Base-by-base conservation (phyloP, 176 grass and related monocot species). In the Dendrocalamus sinicus region DNA sequence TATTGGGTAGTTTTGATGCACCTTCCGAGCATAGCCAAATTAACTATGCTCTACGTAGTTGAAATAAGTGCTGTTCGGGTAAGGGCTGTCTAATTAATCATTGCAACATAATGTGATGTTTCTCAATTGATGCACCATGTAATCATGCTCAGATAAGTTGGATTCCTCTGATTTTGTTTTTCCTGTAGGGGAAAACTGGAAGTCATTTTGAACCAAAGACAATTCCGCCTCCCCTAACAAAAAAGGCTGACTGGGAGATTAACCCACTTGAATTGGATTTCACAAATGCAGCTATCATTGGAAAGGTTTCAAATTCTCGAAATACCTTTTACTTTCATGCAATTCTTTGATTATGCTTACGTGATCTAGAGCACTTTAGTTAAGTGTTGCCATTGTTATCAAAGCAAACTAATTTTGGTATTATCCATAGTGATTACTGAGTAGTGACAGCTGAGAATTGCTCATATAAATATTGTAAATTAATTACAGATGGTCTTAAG, bases 241-340 rank as follows among this genome's bases (percentile, higher is more conserved):
- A 96, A 70, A 99, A 99, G 81, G 95, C 79, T 91, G 97, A 99
- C 85, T 99, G 97, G 97, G 97, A 99, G 87, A 99, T 99, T 88
- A 86, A 96, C 40, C 94, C 97, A 43, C 80, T 81, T 65, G 97
- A 99, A 81, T 85, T 99, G 89, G 97, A 99, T 91, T 99, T 99
- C 80, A 77, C 92, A 67, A 88, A 84, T 76, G 88, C 88, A 79
- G 4, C 43, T 59, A 81, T 91, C 67, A 99, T 99, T 6, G 97
- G 97, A 90, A 99, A 99, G 97, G 97, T 99, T 61, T 84, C 50
- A 72, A 60, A 24, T 41, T 58, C 51, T 83, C 23, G 26, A 55
- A 73, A 7, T 67, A 37, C 71, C 39, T 84, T 55, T 81, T 77
- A 46, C 8, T 71, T 71, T 1, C 14, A 51, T 81, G 35, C 32